Base-by-base conservation (phyloP, 768 basidiomycete species). In the Psilocybe cyanescens region DNA sequence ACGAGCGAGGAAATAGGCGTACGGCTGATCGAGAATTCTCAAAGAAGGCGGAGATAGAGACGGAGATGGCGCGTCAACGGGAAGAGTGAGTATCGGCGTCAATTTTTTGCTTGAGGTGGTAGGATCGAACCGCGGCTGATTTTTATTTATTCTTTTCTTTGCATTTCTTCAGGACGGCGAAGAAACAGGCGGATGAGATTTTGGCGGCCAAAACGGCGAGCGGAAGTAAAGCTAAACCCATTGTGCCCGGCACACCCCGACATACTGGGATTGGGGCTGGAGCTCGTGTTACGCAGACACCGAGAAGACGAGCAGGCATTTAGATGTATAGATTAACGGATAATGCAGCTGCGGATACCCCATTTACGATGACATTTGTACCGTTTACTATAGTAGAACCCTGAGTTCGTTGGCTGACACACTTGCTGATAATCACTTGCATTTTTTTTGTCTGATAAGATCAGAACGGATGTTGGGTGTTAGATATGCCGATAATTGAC, bases 11-110 rank as follows among this genome's bases (percentile, higher is more conserved):
- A 16, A 86, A 85, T 60, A 82, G 91, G 53, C 83, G 89, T 8
- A 85, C 86, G 61, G 87, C 92, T 11, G 94, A 96, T 71, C 84
- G 90, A 49, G 96, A 98, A 72, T 97, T 98, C 75, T 94, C 92
- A 29, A 93, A 88, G 76, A 87, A 85, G 71, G 94, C 95, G 1
- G 95, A 98, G 74, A 76, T 97, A 11, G 95, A 99, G 78, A 89
- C 88, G 28, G 91, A 96, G 77, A 97, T 98, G 79, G 93, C 93
- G 11, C 83, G 82, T 58, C 86, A 92, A 66, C 84, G 93, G 57
- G 90, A 91, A 81, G 88, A 85, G 92, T 90, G 68, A 73, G 83
- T 72, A 1, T 5, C 41, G 50, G 31, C 63, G 50, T 62, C 68
- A 16, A 1, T 39, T 51, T 55, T 37, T 67, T 48, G 19, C 17